Base-by-base conservation (phyloP, 2,329 filamentous ascomycete genomes). In the Penicillium vulpinum region DNA sequence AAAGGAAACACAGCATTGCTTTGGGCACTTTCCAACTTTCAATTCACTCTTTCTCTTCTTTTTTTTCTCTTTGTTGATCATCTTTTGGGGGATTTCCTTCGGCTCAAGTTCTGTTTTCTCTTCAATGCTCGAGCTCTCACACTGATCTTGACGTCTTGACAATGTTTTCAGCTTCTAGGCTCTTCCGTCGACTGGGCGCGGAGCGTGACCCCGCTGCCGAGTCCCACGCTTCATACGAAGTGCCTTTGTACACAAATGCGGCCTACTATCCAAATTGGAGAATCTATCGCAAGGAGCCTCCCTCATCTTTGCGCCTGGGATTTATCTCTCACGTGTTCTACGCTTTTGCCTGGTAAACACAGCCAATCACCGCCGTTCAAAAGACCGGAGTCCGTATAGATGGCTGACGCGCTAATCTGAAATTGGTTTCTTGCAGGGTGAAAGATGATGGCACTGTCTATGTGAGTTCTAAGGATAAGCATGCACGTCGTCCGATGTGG, bases 231-330 rank as follows among this genome's bases (percentile, higher is more conserved):
- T 67, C 71, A 6, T 70, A 71, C 41, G 70, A 77, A 38, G 70
- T 77, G 22, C 72, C 75, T 11, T 67, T 76, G 46, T 77, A 71
- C 64, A 67, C 84, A 68, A 94, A 94, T 73, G 90, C 88, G 22
- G 88, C 91, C 18, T 94, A 93, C 76, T 94, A 91, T 73, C 89
- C 89, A n/a, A 93, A 91, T 74, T 86, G 85, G 77, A 81, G 86
- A 57, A 84, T 91, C 63, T 91, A 92, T 75, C 81, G 83, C 55
- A 84, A 87, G 61, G 85, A 90, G 66, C 88, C 88, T 16, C 90
- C 90, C 0, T 89, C 85, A 1, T 85, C 85, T 54, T 78, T 93
- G 68, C 89, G 90, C 70, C 85, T 91, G 72, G 85, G 85, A 62
- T 90, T 88, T 67, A 86, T 93, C 67, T 92, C 88, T 63, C 88